These are phyloP conservation scores for Melanopsichium pennsylvanicum DNA, from an alignment of 1,284 basidiomycete genomes.

Conservation along the genomic window DNA sequence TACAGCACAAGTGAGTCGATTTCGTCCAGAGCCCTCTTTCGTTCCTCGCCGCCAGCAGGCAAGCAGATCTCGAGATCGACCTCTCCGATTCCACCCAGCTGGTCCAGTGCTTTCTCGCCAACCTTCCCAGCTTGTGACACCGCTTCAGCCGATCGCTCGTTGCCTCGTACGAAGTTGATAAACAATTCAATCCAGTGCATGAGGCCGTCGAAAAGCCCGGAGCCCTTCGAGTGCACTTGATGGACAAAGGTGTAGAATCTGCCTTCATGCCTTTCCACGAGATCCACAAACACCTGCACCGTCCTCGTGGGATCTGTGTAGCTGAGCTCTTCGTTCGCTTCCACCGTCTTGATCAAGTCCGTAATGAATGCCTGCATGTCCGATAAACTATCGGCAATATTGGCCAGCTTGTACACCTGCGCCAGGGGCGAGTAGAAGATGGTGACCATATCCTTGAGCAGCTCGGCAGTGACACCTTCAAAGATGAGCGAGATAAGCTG, in stretches of 20 bases:
- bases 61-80: constrained; percentile 61
- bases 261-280: constrained; percentile 92
- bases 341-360: constrained; percentile 93
- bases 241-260: constrained; percentile 96
- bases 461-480: constrained; percentile 92
- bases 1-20: constrained; percentile 61
- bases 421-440: constrained; percentile 99
- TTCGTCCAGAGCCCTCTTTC: constrained; percentile 52
- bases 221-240: constrained; percentile 97
- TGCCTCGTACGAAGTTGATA: constrained; percentile 88
- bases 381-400: constrained; percentile 89
- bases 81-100: constrained; percentile 50
- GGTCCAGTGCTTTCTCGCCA: neutral
- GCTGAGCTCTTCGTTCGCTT: constrained; percentile 84
- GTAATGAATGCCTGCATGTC: constrained; percentile 95
- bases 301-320: constrained; percentile 84
- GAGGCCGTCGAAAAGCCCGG: constrained; percentile 88
- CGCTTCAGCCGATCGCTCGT: constrained; percentile 71
- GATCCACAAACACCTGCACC: constrained; percentile 91
- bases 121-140: constrained; percentile 66
- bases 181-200: constrained; percentile 98
- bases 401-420: constrained; percentile 96
- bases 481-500: constrained; percentile 92
- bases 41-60: constrained; percentile 53
- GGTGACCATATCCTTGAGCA: constrained; percentile 97